Conservation (phyloP, 768 basidiomycete species). For the Naganishia vishniacii region DNA sequence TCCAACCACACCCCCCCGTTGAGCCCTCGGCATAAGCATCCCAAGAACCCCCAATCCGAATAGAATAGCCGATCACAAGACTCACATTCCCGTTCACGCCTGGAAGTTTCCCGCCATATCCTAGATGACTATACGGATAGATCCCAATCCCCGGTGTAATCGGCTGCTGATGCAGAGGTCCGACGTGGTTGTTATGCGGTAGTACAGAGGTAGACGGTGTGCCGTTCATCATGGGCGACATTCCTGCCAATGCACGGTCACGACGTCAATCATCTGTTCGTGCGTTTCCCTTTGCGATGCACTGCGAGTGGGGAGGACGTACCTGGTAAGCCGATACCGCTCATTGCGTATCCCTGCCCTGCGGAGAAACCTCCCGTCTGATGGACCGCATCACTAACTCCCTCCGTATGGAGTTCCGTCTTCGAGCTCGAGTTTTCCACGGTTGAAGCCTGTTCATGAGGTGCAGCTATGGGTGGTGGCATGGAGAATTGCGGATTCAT, state of each 20-base stretch:
- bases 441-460: neutral
- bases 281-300: too few species aligned
- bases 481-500: too few species aligned
- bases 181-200: neutral
- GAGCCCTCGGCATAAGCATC: constrained; percentile 30
- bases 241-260: neutral
- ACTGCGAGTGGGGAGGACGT: neutral
- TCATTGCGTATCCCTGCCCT: neutral
- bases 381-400: neutral
- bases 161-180: neutral
- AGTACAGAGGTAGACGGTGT: neutral
- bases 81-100: constrained; percentile 39
- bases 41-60: too few species aligned
- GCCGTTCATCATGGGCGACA: neutral
- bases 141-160: constrained; percentile 3
- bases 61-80: too few species aligned
- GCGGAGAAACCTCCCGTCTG: neutral
- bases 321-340: neutral
- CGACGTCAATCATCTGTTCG: neutral
- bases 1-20: too few species aligned
- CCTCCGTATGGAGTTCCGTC: neutral
- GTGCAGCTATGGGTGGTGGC: too few species aligned
- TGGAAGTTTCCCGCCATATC: constrained; percentile 9
- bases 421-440: neutral
- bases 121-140: constrained; percentile 26